Conservation (phyloP, 495 filamentous ascomycete genomes). For the Amorphotheca resinae region DNA sequence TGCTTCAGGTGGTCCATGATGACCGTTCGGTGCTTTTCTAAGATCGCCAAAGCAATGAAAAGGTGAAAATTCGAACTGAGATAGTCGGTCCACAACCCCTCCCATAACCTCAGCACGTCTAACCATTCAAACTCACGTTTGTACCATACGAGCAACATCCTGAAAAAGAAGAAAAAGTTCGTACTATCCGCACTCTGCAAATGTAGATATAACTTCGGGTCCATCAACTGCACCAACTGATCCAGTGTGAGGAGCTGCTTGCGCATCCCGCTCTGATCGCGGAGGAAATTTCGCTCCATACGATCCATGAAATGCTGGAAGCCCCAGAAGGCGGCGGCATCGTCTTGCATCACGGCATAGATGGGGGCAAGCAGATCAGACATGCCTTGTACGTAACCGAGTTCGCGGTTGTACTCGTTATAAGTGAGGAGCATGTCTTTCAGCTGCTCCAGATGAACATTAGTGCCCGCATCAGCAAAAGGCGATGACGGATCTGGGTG, state of each 20-base stretch:
- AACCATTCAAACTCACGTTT: conserved; percentile 91
- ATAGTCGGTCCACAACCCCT: conserved; percentile 89
- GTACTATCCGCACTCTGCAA: conserved; percentile 82
- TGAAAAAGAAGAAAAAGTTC: conserved; percentile 99
- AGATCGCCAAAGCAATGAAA: conserved; percentile 83
- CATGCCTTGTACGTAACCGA: conserved; percentile 98
- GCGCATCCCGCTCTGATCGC: conserved; percentile 93
- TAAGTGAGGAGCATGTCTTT: conserved; percentile 99
- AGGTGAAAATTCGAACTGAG: conserved; percentile 80
- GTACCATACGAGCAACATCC: conserved; percentile 96
- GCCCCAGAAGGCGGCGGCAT: conserved; percentile 92
- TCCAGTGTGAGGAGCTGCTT: conserved; percentile 81
- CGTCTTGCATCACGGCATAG: conserved; percentile 94
- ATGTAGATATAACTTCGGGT: conserved; percentile 85
- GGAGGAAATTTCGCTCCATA: conserved; percentile 95
- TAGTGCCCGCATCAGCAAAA: conserved; percentile 81
- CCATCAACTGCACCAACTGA: conserved; percentile 90
- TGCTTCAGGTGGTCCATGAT: conserved; percentile 91
- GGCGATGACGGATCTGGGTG: conserved; percentile 96
- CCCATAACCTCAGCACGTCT: conserved; percentile 83
- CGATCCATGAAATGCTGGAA: conserved; percentile 94
- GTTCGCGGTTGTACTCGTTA: conserved; percentile 86
- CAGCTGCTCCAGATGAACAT: conserved; percentile 95
- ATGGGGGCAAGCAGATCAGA: conserved; percentile 91
- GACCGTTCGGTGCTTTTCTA: conserved; percentile 89